Evolutionary conservation across 306 rosid species (phyloP), one percentile per base, ranked within the genome.

Genomic region (Styphnolobium japonicum): DNA sequence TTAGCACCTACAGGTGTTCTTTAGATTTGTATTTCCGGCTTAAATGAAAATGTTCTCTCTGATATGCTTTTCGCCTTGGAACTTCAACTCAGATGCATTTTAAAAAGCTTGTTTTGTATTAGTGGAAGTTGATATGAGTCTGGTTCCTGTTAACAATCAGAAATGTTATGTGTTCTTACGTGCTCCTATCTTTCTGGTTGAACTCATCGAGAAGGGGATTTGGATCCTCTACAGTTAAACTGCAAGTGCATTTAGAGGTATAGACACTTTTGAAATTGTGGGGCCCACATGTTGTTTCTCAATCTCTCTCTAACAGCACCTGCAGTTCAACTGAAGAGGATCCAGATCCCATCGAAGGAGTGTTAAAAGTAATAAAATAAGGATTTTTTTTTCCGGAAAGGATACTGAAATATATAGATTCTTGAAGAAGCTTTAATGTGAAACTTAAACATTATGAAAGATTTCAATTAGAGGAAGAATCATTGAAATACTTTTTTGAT

Each of bases 11-110:
- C 11, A 9, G 61, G 51, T 52, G 42, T 15, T 64, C 42, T 63
- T 52, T 43, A 53, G 69, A 56, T 46, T 78, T 19, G 42, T 42
- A 65, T 78, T 60, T 52, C 56, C 63, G 42, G 46, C 75, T 82
- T 62, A 52, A 55, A 63, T 58, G 85, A 29, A 42, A 64, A 23
- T 18, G 23, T 52, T 19, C 77, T 58, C n/a, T 36, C 72, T 53
- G 56, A 21, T 49, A 61, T 39, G 68, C 67, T 52, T 71, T 40
- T 18, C 21, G 21, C 67, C 14, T 62, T 48, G 42, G 60, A 55
- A 62, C 39, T 34, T 27, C 27, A 45, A 51, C 29, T n/a, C 34
- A 1, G 39, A 15, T 74, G 71, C 33, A 10, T 34, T 45, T 34
- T 51, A 5, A 22, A 22, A 33, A 22, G 45, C 39, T 45, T 66